A percentile compares a stretch with the other conserved stretches of the same genome.
Evolutionary conservation across 2,329 filamentous ascomycete genomes (phyloP).

Genomic region (Leptographium galeiforme): DNA sequence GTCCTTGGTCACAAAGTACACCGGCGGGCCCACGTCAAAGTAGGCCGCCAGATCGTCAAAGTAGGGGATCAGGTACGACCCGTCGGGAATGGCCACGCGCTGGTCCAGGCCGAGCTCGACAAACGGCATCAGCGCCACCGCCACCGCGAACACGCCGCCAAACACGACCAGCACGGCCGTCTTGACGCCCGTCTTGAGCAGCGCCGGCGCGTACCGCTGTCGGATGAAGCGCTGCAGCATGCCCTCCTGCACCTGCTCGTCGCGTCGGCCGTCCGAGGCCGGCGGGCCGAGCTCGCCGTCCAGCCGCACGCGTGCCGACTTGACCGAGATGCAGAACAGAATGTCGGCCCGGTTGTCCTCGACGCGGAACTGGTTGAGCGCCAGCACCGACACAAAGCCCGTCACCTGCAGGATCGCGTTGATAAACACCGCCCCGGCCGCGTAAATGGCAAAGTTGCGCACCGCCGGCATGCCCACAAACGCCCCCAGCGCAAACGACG

Average conservation of each 20-base stretch:
- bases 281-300: slow-evolving; percentile 27
- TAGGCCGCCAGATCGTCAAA: slow-evolving; percentile 95
- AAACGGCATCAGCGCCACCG: slow-evolving; percentile 69
- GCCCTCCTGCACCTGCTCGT: slow-evolving; percentile 73
- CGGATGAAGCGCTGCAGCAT: slow-evolving; percentile 77
- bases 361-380: slow-evolving; percentile 81
- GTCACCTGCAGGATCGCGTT: slow-evolving; percentile 95
- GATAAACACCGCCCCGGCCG: slow-evolving; percentile 89
- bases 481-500: slow-evolving; percentile 81
- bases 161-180: slow-evolving; percentile 65
- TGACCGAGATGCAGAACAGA: slow-evolving; percentile 76
- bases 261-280: slow-evolving; percentile 26
- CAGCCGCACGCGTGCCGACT: slow-evolving; percentile 56
- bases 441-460: slow-evolving; percentile 92
- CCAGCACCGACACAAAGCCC: slow-evolving; percentile 86
- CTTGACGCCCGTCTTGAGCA: slow-evolving; percentile 73
- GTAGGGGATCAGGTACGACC: slow-evolving; percentile 89
- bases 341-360: slow-evolving; percentile 84
- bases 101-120: slow-evolving; percentile 86
- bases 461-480: slow-evolving; percentile 98
- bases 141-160: slow-evolving; percentile 74
- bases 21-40: slow-evolving; percentile 78
- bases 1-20: slow-evolving; percentile 84
- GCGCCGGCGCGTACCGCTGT: slow-evolving; percentile 69
- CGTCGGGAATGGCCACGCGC: slow-evolving; percentile 82